Conservation (phyloP, 768 basidiomycete genomes). For the Leucosporidium scottii region DNA sequence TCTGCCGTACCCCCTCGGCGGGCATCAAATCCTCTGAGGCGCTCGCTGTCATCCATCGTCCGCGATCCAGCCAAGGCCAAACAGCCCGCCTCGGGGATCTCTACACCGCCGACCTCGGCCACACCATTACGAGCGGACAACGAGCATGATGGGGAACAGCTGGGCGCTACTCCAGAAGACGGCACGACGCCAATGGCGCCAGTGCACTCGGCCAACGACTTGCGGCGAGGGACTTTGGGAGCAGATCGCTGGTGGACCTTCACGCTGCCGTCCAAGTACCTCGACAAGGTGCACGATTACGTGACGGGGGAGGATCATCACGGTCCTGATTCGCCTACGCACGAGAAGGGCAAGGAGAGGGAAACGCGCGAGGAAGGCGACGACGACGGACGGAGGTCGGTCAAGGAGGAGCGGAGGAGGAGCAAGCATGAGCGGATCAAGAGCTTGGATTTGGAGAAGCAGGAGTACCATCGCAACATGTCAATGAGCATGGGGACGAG, state of each 20-base stretch:
- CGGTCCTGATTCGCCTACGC: not conserved
- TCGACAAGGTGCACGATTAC: conserved; percentile 27
- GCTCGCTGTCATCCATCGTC: too few relatives aligned
- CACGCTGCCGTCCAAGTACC: conserved; percentile 31
- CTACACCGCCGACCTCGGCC: too few relatives aligned
- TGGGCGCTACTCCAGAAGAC: too few relatives aligned
- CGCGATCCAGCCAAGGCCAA: too few relatives aligned
- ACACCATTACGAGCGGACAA: too few relatives aligned
- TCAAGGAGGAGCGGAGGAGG: not conserved
- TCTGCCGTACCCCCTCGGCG: too few relatives aligned
- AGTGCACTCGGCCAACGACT: not conserved
- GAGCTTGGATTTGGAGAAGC: conserved; percentile 21
- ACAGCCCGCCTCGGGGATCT: too few relatives aligned
- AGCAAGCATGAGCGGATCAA: conserved; percentile 3
- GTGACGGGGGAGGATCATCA: not conserved
- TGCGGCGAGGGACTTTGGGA: not conserved
- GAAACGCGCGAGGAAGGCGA: conserved; percentile 7
- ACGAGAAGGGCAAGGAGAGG: conserved; percentile 22
- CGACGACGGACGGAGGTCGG: conserved; percentile 1
- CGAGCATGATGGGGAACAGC: too few relatives aligned
- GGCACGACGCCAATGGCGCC: not conserved
- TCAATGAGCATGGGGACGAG: conserved; percentile 17
- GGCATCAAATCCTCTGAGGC: too few relatives aligned
- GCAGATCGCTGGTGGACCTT: conserved; percentile 34
- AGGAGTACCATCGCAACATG: conserved; percentile 20